Percentiles rank a stretch among this genome's conserved stretches.
Evolutionary conservation across 345 rosid genomes (phyloP).

Genomic region (Schrenkiella parvula): DNA sequence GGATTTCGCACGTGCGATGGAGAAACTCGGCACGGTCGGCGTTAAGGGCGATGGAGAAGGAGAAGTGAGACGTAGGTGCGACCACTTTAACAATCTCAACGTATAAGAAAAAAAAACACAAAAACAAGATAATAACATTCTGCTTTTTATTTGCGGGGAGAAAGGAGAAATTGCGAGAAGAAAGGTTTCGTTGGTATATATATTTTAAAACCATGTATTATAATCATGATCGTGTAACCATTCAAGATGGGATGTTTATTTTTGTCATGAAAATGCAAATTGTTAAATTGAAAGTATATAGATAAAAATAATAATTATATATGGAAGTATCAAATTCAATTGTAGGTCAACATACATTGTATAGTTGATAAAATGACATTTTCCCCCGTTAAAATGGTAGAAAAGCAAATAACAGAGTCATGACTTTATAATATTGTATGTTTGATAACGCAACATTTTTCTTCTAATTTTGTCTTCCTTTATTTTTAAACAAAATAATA

Average conservation of each 20-base stretch:
- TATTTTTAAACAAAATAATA: too few species aligned
- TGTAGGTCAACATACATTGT: neutral
- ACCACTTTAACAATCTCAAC: constrained; percentile 40
- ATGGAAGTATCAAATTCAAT: neutral
- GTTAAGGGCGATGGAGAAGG: constrained; percentile 45
- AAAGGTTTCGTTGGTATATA: constrained; percentile 10
- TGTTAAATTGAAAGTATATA: constrained; percentile 6
- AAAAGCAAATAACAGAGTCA: neutral
- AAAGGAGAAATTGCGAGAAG: neutral
- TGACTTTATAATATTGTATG: neutral
- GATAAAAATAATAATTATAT: neutral
- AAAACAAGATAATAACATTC: neutral
- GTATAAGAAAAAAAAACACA: neutral
- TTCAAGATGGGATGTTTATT: neutral
- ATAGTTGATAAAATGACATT: neutral
- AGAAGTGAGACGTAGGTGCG: constrained; percentile 54
- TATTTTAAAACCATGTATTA: constrained; percentile 2
- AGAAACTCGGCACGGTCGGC: constrained; percentile 38
- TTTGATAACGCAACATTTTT: too few species aligned
- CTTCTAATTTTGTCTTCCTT: too few species aligned
- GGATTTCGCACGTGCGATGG: constrained; percentile 47
- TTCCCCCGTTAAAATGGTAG: neutral
- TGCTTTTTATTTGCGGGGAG: constrained; percentile 8
- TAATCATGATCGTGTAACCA: neutral
- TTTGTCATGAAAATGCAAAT: neutral